Conservation (phyloP, 73 alveolate species). For the Tetrahymena elliotti region DNA sequence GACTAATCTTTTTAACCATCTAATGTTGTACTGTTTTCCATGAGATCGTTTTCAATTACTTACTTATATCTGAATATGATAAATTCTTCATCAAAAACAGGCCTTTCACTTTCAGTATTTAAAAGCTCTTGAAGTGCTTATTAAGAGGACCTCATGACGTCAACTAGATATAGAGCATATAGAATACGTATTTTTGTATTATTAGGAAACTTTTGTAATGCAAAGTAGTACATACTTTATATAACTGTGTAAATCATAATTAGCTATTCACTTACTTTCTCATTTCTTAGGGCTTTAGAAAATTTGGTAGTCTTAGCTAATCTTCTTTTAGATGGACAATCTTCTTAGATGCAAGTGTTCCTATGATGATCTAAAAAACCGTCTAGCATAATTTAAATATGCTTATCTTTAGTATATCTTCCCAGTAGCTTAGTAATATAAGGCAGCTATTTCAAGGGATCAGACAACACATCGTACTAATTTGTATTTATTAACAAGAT, state of each 20-base stretch:
- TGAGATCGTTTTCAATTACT: slow-evolving; percentile 25
- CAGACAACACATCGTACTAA: slow-evolving; percentile 19
- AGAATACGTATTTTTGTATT: slow-evolving; percentile 22
- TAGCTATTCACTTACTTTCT: slow-evolving; percentile 24
- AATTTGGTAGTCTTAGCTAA: slow-evolving; percentile 6
- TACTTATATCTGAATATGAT: slow-evolving; percentile 23
- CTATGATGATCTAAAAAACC: slow-evolving; percentile 43
- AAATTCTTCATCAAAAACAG: slow-evolving; percentile 27
- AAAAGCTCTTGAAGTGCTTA: slow-evolving; percentile 26
- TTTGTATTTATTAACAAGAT: slow-evolving; percentile 33
- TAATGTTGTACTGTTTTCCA: not conserved
- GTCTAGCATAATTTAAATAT: slow-evolving; percentile 22
- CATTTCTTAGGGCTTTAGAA: slow-evolving; percentile 15
- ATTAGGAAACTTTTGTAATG: slow-evolving; percentile 18
- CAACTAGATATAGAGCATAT: slow-evolving; percentile 27
- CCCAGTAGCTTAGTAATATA: slow-evolving; percentile 21
- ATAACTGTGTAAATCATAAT: slow-evolving; percentile 12
- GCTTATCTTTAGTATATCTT: slow-evolving; percentile 24
- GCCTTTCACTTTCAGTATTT: slow-evolving; percentile 27
- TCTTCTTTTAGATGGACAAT: slow-evolving; percentile 38
- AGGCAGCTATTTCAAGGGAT: slow-evolving; percentile 12
- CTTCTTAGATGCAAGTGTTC: slow-evolving; percentile 31
- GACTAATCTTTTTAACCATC: not conserved
- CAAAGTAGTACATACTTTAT: slow-evolving; percentile 14
- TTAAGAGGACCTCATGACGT: slow-evolving; percentile 18